Evolutionary conservation across 2,329 filamentous ascomycete species (phyloP), one percentile per base, ranked within the genome.

Genomic region (Arachnopeziza araneosa): DNA sequence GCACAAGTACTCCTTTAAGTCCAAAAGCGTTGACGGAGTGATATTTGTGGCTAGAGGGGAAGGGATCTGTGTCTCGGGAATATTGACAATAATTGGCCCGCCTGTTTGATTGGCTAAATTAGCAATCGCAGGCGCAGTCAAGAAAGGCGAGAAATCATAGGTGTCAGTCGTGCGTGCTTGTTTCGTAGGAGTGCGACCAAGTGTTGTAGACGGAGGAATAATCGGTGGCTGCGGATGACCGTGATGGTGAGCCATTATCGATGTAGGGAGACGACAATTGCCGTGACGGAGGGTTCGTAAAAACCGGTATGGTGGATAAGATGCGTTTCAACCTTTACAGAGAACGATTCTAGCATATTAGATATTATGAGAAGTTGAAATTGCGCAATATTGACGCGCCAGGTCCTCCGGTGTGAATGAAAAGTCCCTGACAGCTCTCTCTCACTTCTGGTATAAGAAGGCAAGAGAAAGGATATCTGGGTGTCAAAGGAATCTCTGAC

Each of bases 1-100:
- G 22, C 54, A 24, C 4, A 68, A 56, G 22, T 24, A 52, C 2
- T 57, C 44, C 44, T 63, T 60, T 14, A 69, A 19, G 17, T 44
- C 36, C 12, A 17, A 44, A 14, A 44, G 36, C 10, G 36, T 44
- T 4, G 36, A 17, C 3, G 69, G 67, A 9, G 63, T 17, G 19
- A 71, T 57, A 22, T 66, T 62, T 0, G 55, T 21, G 4, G 66
- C 67, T 1, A 70, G 24, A 0, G 69, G 69, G 17, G 61, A 65
- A 0, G 64, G 63, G 10, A 67, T 65, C 1, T 14, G 23, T 1
- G 63, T 62, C 19, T 60, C 22, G 2, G 68, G 65, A 30, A 70
- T 66, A 19, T 50, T 50, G 23, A 68, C 19, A n/a, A 65, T 59
- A n/a, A 63, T 55, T 22, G 61, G 55, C 24, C 36, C 51, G 3